These are phyloP conservation scores for Gracilaria caudata DNA, from an alignment of 23 red algal genomes.

Conservation along the genomic window DNA sequence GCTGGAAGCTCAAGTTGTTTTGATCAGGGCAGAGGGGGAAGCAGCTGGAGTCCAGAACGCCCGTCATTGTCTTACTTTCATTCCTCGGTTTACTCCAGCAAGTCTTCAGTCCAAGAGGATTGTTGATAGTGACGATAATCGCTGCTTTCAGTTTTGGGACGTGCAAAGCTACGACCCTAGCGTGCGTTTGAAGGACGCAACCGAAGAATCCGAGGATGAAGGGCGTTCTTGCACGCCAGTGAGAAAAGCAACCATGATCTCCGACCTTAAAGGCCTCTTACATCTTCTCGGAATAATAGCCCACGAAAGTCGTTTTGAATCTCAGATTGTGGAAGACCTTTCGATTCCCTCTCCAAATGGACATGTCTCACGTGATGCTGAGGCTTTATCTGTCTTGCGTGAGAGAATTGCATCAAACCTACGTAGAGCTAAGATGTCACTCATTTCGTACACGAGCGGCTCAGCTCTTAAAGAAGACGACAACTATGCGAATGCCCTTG, in stretches of 20 bases:
- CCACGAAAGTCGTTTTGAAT: neutral
- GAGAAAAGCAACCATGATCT: slow-evolving; percentile 17
- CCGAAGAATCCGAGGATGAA: slow-evolving; percentile 10
- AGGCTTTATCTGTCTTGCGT: neutral
- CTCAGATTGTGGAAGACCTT: neutral
- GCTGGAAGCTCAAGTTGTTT: slow-evolving; percentile 24
- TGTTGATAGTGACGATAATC: slow-evolving; percentile 55
- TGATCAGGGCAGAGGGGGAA: slow-evolving; percentile 38
- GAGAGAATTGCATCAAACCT: slow-evolving; percentile 25
- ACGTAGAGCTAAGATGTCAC: neutral
- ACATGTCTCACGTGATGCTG: neutral
- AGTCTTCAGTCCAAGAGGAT: slow-evolving; percentile 27
- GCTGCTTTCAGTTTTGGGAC: slow-evolving; percentile 67
- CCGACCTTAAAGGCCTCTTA: slow-evolving; percentile 32
- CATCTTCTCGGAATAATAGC: slow-evolving; percentile 12
- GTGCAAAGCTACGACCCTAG: slow-evolving; percentile 20
- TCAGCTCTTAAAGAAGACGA: neutral
- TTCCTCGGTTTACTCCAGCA: slow-evolving; percentile 40
- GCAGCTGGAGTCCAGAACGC: slow-evolving; percentile 26
- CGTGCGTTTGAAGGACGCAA: slow-evolving; percentile 16
- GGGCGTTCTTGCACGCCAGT: slow-evolving; percentile 10
- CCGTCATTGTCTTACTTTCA: slow-evolving; percentile 28
- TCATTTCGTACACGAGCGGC: slow-evolving; percentile 11
- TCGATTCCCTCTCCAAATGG: neutral
- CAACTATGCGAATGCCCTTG: neutral